These are phyloP conservation scores for Hanseniaspora clermontiae DNA, from an alignment of 805 yeast species.

Conservation along the genomic window DNA sequence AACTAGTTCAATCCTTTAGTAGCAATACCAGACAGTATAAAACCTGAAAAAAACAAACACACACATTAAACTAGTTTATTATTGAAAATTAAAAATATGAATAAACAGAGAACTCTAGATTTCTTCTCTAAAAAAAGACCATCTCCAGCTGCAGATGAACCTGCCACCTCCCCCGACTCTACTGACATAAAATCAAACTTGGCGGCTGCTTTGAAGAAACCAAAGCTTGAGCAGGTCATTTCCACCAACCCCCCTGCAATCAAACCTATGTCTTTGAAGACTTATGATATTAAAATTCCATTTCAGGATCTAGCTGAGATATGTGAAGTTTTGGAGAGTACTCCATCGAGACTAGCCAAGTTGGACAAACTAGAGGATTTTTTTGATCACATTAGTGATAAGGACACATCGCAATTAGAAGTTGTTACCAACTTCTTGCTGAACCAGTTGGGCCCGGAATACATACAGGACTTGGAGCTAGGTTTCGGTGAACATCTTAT, in stretches of 20 bases:
- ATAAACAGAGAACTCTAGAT: conserved; percentile 9
- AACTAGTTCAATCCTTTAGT: too few species aligned
- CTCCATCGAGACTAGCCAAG: conserved; percentile 73
- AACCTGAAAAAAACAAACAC: background rate
- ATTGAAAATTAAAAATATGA: background rate
- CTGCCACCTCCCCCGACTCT: background rate
- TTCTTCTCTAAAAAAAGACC: conserved; percentile 6
- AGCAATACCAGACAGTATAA: background rate
- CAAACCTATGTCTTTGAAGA: background rate
- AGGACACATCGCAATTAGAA: conserved; percentile 43
- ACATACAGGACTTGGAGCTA: conserved; percentile 73
- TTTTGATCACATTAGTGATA: conserved; percentile 48
- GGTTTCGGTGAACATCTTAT: conserved; percentile 87
- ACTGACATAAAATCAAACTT: background rate
- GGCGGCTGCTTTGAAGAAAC: background rate
- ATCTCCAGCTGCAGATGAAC: background rate
- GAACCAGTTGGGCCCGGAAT: conserved; percentile 87
- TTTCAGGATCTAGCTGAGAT: conserved; percentile 39
- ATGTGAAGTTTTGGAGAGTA: conserved; percentile 67
- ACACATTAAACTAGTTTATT: too few species aligned
- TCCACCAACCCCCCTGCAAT: background rate
- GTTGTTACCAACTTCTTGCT: conserved; percentile 73
- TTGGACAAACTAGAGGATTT: conserved; percentile 63
- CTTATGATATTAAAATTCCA: conserved; percentile 18
- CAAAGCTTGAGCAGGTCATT: background rate